Percentiles rank a stretch among this genome's conserved stretches.
Conservation (phyloP, 805 yeast genomes). For the Zygosaccharomyces bisporus region DNA sequence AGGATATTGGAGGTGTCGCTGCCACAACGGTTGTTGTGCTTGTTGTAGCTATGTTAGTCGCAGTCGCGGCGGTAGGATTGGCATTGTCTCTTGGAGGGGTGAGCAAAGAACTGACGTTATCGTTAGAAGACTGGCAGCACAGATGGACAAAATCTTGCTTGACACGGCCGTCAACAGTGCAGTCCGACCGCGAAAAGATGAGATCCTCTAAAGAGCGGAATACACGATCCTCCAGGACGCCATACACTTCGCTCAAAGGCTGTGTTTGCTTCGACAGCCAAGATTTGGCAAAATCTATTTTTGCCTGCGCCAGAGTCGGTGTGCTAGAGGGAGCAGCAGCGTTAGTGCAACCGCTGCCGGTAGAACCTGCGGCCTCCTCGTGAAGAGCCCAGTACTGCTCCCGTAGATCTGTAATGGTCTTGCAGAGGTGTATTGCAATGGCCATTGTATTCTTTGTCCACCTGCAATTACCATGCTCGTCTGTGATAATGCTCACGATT, state of each 20-base stretch:
- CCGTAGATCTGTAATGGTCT: conserved; percentile 32
- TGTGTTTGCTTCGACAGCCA: conserved; percentile 87
- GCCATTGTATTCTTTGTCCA: conserved; percentile 82
- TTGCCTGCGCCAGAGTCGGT: conserved; percentile 29
- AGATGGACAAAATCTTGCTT: conserved; percentile 34
- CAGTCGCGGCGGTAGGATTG: neutral
- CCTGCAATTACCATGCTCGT: conserved; percentile 80
- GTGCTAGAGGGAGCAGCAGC: conserved; percentile 20
- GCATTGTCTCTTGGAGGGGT: conserved; percentile 11
- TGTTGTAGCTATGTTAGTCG: neutral
- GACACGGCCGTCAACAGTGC: conserved; percentile 33
- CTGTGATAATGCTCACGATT: conserved; percentile 73
- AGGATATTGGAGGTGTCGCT: neutral
- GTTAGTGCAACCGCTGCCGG: neutral
- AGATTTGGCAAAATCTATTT: conserved; percentile 55
- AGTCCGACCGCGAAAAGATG: conserved; percentile 35
- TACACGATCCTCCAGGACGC: conserved; percentile 64
- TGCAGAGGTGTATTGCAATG: conserved; percentile 53
- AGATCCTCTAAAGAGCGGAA: conserved; percentile 46
- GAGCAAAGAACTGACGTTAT: conserved; percentile 9
- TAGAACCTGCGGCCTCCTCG: neutral
- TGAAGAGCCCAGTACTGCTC: conserved; percentile 18
- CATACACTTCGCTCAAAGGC: conserved; percentile 73
- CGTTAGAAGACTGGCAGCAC: conserved; percentile 20
- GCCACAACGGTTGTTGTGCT: conserved; percentile 3